Percentiles rank a stretch among this genome's conserved stretches.
These are phyloP conservation scores for Ascochyta fabae DNA, from an alignment of 2,329 filamentous ascomycete genomes.

Conservation along the genomic window DNA sequence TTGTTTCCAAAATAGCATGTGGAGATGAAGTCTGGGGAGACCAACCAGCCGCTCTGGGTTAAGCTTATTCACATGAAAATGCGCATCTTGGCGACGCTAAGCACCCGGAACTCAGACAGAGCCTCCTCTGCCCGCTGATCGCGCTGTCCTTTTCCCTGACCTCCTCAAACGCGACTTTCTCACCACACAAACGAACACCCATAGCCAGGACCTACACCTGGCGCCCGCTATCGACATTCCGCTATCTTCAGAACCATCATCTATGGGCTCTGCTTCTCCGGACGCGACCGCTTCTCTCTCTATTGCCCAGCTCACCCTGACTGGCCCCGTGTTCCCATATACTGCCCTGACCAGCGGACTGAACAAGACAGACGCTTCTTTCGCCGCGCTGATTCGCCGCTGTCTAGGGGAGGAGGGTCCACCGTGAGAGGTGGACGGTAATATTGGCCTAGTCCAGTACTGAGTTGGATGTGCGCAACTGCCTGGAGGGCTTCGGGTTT, in stretches of 20 bases:
- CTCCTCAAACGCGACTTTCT: constrained; percentile 26
- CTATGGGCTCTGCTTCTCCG: constrained; percentile 54
- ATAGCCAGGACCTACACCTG: constrained; percentile 42
- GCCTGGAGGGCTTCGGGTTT: constrained; percentile 16
- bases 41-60: constrained; percentile 23
- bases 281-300: constrained; percentile 39
- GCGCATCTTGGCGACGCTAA: constrained; percentile 19
- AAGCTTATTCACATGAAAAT: constrained; percentile 35
- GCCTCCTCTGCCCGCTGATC: constrained; percentile 22
- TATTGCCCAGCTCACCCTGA: constrained; percentile 42
- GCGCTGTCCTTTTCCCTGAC: constrained; percentile 24
- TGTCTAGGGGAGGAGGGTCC: constrained; percentile 57
- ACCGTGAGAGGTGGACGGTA: constrained; percentile 63
- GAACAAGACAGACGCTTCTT: constrained; percentile 54
- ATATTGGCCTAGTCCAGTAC: constrained; percentile 33
- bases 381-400: constrained; percentile 54
- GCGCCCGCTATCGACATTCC: constrained; percentile 30
- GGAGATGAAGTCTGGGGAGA: constrained; percentile 23
- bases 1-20: constrained; percentile 5
- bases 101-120: constrained; percentile 28
- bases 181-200: constrained; percentile 21
- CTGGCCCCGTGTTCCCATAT: constrained; percentile 44
- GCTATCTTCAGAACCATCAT: constrained; percentile 42
- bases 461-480: constrained; percentile 36
- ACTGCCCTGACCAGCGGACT: constrained; percentile 45